phyloP scores from a whole-genome alignment of 306 rosid genomes.

The Fragaria iinumae region DNA sequence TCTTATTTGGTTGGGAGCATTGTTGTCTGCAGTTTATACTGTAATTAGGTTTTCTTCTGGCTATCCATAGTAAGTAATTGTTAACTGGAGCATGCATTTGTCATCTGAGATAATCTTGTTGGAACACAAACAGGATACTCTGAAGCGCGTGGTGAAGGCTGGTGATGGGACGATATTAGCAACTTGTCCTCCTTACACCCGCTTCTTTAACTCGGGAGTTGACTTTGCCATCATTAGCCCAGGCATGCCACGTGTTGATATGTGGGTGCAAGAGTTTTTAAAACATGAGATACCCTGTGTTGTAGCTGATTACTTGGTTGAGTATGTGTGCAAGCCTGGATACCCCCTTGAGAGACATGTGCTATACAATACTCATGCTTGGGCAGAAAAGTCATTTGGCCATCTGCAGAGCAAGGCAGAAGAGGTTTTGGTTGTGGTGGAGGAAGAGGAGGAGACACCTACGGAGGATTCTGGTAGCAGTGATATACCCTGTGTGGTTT shows the following conservation, averaged over 20 bases:
- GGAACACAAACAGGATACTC: slow-evolving; percentile 62
- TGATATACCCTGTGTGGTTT: slow-evolving; percentile 60
- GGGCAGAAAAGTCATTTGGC: slow-evolving; percentile 72
- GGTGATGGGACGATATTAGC: slow-evolving; percentile 89
- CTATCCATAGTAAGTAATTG: neutral
- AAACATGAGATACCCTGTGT: slow-evolving; percentile 86
- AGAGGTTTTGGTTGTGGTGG: slow-evolving; percentile 39
- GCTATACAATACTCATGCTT: slow-evolving; percentile 55
- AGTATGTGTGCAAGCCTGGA: slow-evolving; percentile 88
- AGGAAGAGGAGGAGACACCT: slow-evolving; percentile 25
- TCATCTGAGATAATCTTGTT: slow-evolving; percentile 10
- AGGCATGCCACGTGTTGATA: slow-evolving; percentile 74
- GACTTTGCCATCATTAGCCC: slow-evolving; percentile 83
- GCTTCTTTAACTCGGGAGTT: slow-evolving; percentile 54
- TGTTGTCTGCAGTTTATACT: neutral
- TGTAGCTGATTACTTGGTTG: slow-evolving; percentile 84
- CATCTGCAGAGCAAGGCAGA: slow-evolving; percentile 53
- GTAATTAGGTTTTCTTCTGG: neutral
- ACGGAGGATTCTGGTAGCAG: slow-evolving; percentile 23
- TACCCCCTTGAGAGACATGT: slow-evolving; percentile 75
- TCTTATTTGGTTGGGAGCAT: neutral
- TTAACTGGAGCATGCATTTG: neutral
- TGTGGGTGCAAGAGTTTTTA: slow-evolving; percentile 91
- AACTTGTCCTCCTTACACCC: slow-evolving; percentile 89
- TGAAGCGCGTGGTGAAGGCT: slow-evolving; percentile 85